phyloP scores from a whole-genome alignment of 192 early-diverging fungal genomes.

The Umbelopsis isabellina region DNA sequence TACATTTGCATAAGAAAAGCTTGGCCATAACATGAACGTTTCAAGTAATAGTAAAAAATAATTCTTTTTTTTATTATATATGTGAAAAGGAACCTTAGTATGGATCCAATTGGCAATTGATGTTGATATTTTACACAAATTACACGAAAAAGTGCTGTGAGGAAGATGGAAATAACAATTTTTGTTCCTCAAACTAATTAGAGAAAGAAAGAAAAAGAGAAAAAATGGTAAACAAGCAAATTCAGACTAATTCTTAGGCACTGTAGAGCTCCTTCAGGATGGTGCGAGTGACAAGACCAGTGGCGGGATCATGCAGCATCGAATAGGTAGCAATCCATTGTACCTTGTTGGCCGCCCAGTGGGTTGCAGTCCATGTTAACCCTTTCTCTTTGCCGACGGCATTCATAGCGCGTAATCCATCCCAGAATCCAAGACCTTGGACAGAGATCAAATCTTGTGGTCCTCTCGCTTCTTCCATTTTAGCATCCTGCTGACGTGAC shows the following conservation, averaged over 20 bases:
- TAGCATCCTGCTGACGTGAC: background rate
- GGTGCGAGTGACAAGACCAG: slow-evolving; percentile 29
- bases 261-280: background rate
- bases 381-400: slow-evolving; percentile 14
- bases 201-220: too few species aligned
- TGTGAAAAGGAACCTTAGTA: too few species aligned
- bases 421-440: slow-evolving; percentile 34
- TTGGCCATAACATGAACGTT: too few species aligned
- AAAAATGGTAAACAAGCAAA: too few species aligned
- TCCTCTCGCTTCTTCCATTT: background rate
- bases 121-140: too few species aligned
- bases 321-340: slow-evolving; percentile 37
- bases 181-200: background rate
- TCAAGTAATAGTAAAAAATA: too few species aligned
- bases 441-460: slow-evolving; percentile 3
- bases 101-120: too few species aligned
- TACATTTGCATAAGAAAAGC: too few species aligned
- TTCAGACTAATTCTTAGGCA: background rate
- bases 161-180: too few species aligned
- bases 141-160: too few species aligned
- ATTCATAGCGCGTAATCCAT: slow-evolving; percentile 32
- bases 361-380: background rate
- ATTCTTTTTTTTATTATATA: too few species aligned
- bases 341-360: slow-evolving; percentile 26
- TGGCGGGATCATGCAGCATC: slow-evolving; percentile 39